Percentiles rank a stretch among this genome's conserved stretches.
Conservation (phyloP, 192 early-diverging fungal species). For the Hyaloraphidium curvatum region DNA sequence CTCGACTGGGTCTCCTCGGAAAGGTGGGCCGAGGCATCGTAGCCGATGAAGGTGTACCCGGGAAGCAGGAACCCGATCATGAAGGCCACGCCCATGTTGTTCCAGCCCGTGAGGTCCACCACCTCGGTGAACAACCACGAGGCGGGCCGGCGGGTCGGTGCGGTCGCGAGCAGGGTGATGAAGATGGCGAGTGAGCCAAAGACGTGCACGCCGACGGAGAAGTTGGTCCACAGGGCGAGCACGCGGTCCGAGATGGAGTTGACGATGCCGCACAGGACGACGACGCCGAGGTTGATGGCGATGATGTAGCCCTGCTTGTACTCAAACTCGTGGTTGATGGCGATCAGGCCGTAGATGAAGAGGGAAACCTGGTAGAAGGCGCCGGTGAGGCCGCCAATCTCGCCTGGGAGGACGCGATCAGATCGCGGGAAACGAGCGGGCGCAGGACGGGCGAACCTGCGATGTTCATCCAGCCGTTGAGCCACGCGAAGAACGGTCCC, state of each 20-base stretch:
- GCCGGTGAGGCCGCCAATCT: neutral
- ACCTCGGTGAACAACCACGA: neutral
- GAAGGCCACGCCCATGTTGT: neutral
- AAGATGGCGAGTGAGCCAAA: neutral
- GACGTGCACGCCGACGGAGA: neutral
- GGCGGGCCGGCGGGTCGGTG: neutral
- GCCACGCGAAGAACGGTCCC: too few relatives aligned
- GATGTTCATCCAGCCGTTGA: too few relatives aligned
- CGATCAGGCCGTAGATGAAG: neutral
- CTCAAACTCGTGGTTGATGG: neutral
- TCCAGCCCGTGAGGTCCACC: neutral
- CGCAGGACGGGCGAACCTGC: too few relatives aligned
- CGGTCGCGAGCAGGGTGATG: neutral
- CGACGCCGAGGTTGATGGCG: neutral
- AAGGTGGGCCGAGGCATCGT: neutral
- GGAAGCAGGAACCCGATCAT: neutral
- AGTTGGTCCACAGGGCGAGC: neutral
- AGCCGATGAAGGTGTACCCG: constrained; percentile 4
- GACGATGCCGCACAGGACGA: neutral
- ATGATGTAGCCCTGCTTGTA: neutral
- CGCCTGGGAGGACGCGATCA: neutral
- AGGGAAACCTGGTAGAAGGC: neutral
- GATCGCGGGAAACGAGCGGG: too few relatives aligned
- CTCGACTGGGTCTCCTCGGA: neutral
- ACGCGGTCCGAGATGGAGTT: neutral